These are phyloP conservation scores for Aspergillus thermomutatus DNA, from an alignment of 2,329 filamentous ascomycete species.

Conservation along the genomic window DNA sequence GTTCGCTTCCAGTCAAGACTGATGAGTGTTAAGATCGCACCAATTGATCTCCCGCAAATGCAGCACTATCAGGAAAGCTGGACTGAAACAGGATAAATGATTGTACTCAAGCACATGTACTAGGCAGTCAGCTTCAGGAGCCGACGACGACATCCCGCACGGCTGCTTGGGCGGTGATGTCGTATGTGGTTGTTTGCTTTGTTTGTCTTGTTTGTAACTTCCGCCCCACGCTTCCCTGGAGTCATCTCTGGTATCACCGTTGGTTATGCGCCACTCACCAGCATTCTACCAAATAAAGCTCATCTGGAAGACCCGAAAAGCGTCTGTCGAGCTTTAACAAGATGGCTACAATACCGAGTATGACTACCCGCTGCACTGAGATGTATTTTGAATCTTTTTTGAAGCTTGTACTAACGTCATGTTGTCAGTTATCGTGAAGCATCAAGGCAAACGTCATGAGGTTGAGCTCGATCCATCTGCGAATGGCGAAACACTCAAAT, in stretches of 20 bases:
- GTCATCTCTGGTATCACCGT: conserved; percentile 10
- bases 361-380: conserved; percentile 16
- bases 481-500: conserved; percentile 90
- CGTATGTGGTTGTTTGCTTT: conserved; percentile 10
- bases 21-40: background rate
- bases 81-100: background rate
- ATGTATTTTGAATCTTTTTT: background rate
- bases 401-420: conserved; percentile 19
- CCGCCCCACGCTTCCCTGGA: conserved; percentile 19
- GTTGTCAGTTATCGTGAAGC: conserved; percentile 77
- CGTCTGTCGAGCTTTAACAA: conserved; percentile 9
- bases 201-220: conserved; percentile 34
- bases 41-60: background rate
- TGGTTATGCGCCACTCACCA: conserved; percentile 15
- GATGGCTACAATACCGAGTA: conserved; percentile 58
- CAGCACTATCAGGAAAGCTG: background rate
- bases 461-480: conserved; percentile 83
- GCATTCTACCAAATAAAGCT: background rate
- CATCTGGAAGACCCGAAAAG: conserved; percentile 3
- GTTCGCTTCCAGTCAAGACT: background rate
- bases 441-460: conserved; percentile 92
- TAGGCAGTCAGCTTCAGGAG: conserved; percentile 7
- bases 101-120: background rate
- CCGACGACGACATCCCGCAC: conserved; percentile 9
- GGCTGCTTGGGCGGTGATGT: conserved; percentile 6